phyloP scores from a whole-genome alignment of 768 basidiomycete genomes.

The Kwoniella heveanensis region DNA sequence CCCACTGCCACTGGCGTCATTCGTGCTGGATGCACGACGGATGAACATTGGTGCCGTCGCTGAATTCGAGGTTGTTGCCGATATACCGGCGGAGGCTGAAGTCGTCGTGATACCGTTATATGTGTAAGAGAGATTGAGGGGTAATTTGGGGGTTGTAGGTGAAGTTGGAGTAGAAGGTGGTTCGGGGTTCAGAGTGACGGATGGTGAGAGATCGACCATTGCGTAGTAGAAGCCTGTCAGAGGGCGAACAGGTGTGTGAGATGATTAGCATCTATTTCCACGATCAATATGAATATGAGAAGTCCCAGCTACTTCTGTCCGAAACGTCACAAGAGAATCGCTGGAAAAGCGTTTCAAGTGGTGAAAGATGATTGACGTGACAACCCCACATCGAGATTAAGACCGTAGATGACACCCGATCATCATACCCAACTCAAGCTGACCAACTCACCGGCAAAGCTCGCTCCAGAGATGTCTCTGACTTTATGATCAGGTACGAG shows the following conservation, averaged over 20 bases:
- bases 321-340: too few relatives aligned
- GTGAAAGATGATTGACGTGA: too few relatives aligned
- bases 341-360: too few relatives aligned
- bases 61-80: background rate
- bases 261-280: too few relatives aligned
- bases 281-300: too few relatives aligned
- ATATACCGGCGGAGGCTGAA: background rate
- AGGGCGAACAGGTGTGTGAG: background rate
- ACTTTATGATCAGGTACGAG: conserved; percentile 93
- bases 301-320: too few relatives aligned
- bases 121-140: conserved; percentile 41
- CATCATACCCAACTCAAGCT: too few relatives aligned
- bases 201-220: conserved; percentile 86
- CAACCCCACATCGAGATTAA: too few relatives aligned
- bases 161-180: conserved; percentile 56
- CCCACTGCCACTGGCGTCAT: background rate
- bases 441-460: conserved; percentile 82
- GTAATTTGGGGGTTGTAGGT: conserved; percentile 48
- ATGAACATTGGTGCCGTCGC: conserved; percentile 22
- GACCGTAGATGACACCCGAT: background rate
- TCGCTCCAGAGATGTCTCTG: conserved; percentile 90
- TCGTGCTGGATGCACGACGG: conserved; percentile 13
- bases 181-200: conserved; percentile 57
- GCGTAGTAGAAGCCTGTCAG: conserved; percentile 88
- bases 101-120: conserved; percentile 22